A percentile compares a stretch with the other conserved stretches of the same genome.
Evolutionary conservation across 2,329 filamentous ascomycete genomes (phyloP).

Genomic region (Metarhizium anisopliae): DNA sequence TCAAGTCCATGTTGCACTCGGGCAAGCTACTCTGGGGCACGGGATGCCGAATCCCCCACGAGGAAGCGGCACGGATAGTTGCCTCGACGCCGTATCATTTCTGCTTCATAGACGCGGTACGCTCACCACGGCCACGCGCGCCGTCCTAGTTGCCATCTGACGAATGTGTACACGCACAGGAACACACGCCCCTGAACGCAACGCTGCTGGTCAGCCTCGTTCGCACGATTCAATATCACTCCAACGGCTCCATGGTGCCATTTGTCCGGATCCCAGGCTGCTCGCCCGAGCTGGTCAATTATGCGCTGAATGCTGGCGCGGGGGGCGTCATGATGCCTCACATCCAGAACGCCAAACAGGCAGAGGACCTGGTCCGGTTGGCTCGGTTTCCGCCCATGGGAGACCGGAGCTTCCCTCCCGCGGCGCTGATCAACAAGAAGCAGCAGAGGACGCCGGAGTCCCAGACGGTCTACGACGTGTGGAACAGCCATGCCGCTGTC

Average conservation of each 20-base stretch:
- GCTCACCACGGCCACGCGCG: background rate
- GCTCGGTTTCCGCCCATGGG: slow-evolving; percentile 3
- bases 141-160: too few relatives aligned
- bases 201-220: background rate
- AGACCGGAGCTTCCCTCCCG: slow-evolving; percentile 3
- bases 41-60: slow-evolving; percentile 3
- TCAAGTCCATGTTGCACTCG: background rate
- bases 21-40: slow-evolving; percentile 3
- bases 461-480: slow-evolving; percentile 1
- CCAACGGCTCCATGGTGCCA: slow-evolving; percentile 3
- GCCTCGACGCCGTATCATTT: slow-evolving; percentile 4
- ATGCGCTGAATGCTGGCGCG: slow-evolving; percentile 5
- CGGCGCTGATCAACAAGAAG: background rate
- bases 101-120: slow-evolving; percentile 5
- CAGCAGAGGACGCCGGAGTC: background rate
- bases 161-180: background rate
- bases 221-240: slow-evolving; percentile 4
- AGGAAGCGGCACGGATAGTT: slow-evolving; percentile 4
- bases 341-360: slow-evolving; percentile 2
- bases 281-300: slow-evolving; percentile 1
- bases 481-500: slow-evolving; percentile 2
- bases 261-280: slow-evolving; percentile 3
- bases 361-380: slow-evolving; percentile 2
- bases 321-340: slow-evolving; percentile 5
- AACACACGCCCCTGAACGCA: slow-evolving; percentile 3